phyloP scores from a whole-genome alignment of 805 yeast genomes.

The Metschnikowia picachoensis region DNA sequence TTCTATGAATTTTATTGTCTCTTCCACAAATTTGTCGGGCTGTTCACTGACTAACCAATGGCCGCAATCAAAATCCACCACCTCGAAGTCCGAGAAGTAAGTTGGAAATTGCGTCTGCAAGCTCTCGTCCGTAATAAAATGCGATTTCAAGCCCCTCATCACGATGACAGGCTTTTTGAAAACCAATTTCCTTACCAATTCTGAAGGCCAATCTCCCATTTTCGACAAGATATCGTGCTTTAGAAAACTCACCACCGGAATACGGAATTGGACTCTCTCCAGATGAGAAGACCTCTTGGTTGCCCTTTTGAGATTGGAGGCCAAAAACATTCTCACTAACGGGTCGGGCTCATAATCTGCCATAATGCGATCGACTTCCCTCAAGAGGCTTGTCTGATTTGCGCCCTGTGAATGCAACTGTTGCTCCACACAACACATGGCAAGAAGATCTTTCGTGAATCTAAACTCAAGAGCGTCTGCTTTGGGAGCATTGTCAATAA shows the following conservation, averaged over 20 bases:
- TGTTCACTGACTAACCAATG: slow-evolving; percentile 42
- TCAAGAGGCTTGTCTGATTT: slow-evolving; percentile 15
- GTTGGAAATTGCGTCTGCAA: slow-evolving; percentile 18
- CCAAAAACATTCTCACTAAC: slow-evolving; percentile 33
- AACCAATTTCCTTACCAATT: slow-evolving; percentile 11
- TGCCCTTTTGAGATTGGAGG: slow-evolving; percentile 32
- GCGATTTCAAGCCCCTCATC: slow-evolving; percentile 41
- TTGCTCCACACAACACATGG: slow-evolving; percentile 35
- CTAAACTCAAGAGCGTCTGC: slow-evolving; percentile 31
- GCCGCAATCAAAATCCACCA: slow-evolving; percentile 25
- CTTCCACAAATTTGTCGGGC: slow-evolving; percentile 28
- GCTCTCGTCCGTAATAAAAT: slow-evolving; percentile 35
- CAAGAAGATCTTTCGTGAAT: slow-evolving; percentile 35
- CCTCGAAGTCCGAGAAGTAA: slow-evolving; percentile 23
- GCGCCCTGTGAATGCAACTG: slow-evolving; percentile 8
- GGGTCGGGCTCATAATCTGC: slow-evolving; percentile 22
- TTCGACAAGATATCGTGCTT: slow-evolving; percentile 10
- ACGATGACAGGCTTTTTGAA: slow-evolving; percentile 38
- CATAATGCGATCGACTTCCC: slow-evolving; percentile 22
- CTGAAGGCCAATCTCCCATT: slow-evolving; percentile 17
- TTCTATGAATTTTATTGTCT: slow-evolving; percentile 8
- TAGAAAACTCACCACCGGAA: slow-evolving; percentile 17
- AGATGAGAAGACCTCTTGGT: slow-evolving; percentile 16
- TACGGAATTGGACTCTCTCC: slow-evolving; percentile 12
- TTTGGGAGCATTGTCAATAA: slow-evolving; percentile 48